These are phyloP conservation scores for Paecilomyces dactylethromorphus DNA, from an alignment of 2,329 filamentous ascomycete genomes.

Conservation along the genomic window DNA sequence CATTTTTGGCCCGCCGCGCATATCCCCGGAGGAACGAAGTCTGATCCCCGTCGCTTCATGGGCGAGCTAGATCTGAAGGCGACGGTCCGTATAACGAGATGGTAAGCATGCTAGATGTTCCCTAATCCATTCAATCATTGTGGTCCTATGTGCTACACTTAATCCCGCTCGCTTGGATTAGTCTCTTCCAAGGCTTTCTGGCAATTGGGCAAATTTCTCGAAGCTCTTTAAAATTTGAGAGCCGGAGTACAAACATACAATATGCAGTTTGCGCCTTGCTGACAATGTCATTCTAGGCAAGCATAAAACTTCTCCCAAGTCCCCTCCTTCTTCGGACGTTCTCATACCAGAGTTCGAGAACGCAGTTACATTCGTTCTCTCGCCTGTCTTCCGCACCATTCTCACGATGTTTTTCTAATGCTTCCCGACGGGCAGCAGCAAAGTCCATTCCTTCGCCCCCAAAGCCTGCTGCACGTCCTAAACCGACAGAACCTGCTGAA, in stretches of 20 bases:
- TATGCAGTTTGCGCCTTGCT: background rate
- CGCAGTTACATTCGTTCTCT: constrained; percentile 9
- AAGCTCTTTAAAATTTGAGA: background rate
- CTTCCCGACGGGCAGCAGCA: constrained; percentile 11
- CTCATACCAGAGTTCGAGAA: constrained; percentile 16
- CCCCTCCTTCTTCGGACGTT: constrained; percentile 21
- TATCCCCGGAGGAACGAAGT: background rate
- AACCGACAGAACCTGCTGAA: constrained; percentile 7
- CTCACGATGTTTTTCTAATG: constrained; percentile 25
- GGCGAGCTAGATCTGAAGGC: background rate
- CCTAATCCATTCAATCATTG: background rate
- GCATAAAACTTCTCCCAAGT: constrained; percentile 23
- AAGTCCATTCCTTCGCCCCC: constrained; percentile 12
- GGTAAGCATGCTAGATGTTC: background rate
- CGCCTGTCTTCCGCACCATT: constrained; percentile 9
- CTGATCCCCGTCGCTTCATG: background rate
- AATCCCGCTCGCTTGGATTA: background rate
- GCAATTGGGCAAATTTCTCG: background rate
- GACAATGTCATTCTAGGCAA: background rate
- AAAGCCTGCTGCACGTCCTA: constrained; percentile 7
- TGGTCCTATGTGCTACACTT: background rate
- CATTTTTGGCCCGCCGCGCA: constrained; percentile 31
- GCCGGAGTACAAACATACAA: background rate
- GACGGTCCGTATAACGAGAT: background rate
- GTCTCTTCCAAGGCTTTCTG: background rate